Base-by-base conservation (phyloP, 106 monocot species). In the Vanilla planifolia region DNA sequence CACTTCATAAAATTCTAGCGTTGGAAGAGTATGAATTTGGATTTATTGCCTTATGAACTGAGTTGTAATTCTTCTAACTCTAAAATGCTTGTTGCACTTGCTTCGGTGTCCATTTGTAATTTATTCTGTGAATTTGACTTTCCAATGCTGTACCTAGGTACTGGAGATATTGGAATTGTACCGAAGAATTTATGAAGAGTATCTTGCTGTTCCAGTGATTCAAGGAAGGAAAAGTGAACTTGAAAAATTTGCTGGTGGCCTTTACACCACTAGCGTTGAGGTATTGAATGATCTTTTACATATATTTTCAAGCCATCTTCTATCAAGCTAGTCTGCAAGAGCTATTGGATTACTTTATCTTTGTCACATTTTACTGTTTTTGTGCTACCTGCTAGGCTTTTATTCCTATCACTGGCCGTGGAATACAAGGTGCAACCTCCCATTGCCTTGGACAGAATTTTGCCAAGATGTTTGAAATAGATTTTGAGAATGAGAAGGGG, bases 391-490 rank as follows among this genome's bases (percentile, higher is more conserved):
- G 24, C 48, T 45, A 94, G 93, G 89, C 93, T 35, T 94, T 94
- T 44, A 80, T 94, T 57, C 93, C 95, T 46, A 80, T 87, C 43
- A 87, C 90, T 5, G 95, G 90, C 45, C 95, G 95, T 69, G 95
- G 95, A 28, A 67, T 96, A 70, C 95, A 96, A 84, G 95, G 95
- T 64, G 90, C 95, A 22, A 96, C 95, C 10, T 96, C 95, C 15
- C 95, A 96, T 72, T 96, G 94, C 63, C 89, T 95, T 67, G 94
- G 94, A 20, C 94, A 95, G 80, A 95, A 95, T 72, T 95, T 95
- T 79, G 94, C 94, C 15, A 95, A 86, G 73, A 95, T 95, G 94
- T 95, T 95, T 59, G 62, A 95, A 40, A 95, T 95, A 59, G 78
- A 72, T 62, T 95, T 86, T 73, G 94, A 95, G 71, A 84, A 95